Conservation (phyloP, 192 early-diverging fungal genomes). For the Umbelopsis sp. region DNA sequence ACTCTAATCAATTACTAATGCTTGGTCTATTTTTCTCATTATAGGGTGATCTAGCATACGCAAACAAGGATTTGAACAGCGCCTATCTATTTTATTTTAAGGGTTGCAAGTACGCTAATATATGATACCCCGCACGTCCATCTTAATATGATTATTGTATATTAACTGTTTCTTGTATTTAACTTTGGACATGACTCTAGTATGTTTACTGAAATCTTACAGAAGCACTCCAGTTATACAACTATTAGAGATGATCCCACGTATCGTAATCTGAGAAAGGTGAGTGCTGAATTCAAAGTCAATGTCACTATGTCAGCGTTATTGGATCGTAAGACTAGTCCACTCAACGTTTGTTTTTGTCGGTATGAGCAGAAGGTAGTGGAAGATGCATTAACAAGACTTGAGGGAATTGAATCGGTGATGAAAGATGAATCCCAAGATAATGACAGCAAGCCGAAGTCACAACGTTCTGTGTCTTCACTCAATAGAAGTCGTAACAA, state of each 20-base stretch:
- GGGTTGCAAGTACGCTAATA: conserved; percentile 32
- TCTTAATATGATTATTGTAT: no score
- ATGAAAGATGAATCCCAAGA: conserved; percentile 26
- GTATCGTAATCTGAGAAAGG: conserved; percentile 46
- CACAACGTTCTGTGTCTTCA: background rate
- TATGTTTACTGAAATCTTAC: conserved; percentile 51
- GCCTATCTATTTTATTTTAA: conserved; percentile 41
- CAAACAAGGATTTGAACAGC: conserved; percentile 19
- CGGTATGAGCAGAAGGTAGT: background rate
- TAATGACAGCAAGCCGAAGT: background rate
- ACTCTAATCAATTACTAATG: background rate
- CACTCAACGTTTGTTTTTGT: background rate
- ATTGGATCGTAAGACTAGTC: no score
- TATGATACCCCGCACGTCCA: no score
- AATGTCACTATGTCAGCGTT: no score
- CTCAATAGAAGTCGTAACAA: background rate
- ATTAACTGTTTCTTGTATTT: background rate
- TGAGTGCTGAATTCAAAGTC: background rate
- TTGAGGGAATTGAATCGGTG: conserved; percentile 22
- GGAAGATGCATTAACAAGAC: background rate
- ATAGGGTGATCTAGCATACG: conserved; percentile 30
- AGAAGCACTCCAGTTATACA: conserved; percentile 41
- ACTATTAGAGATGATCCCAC: conserved; percentile 42
- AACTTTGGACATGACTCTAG: conserved; percentile 28
- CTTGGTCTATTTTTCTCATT: background rate